Conservation (phyloP, 2,329 filamentous ascomycete species). For the Xylaria sp. region DNA sequence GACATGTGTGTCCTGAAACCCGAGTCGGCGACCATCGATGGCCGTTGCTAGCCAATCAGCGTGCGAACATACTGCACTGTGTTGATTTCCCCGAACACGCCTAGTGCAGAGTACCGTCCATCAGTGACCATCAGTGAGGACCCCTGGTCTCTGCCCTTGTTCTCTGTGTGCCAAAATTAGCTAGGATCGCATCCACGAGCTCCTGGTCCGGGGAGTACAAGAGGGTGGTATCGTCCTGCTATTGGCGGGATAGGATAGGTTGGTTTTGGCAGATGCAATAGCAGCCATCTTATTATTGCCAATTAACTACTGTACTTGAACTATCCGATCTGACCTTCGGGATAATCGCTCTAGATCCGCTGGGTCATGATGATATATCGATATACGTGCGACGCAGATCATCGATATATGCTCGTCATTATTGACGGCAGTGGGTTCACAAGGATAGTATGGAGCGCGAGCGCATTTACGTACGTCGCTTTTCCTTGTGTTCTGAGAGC, state of each 20-base stretch:
- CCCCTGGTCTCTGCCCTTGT: slow-evolving; percentile 4
- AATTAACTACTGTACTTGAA: slow-evolving; percentile 23
- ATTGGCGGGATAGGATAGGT: slow-evolving; percentile 24
- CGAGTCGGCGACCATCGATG: slow-evolving; percentile 39
- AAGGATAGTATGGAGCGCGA: background rate
- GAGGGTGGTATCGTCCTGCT: slow-evolving; percentile 11
- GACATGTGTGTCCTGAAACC: slow-evolving; percentile 37
- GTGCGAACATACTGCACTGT: slow-evolving; percentile 23
- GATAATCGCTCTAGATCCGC: slow-evolving; percentile 25
- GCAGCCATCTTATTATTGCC: slow-evolving; percentile 31
- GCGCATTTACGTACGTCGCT: background rate
- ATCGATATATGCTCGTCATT: slow-evolving; percentile 18
- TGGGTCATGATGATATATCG: slow-evolving; percentile 23
- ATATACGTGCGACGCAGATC: slow-evolving; percentile 25
- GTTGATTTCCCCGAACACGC: slow-evolving; percentile 7
- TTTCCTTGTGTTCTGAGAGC: background rate
- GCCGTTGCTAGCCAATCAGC: slow-evolving; percentile 22
- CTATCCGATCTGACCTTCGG: slow-evolving; percentile 32
- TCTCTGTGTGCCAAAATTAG: slow-evolving; percentile 40
- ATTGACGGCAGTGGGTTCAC: slow-evolving; percentile 3
- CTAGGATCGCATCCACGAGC: slow-evolving; percentile 25
- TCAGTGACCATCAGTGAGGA: slow-evolving; percentile 7
- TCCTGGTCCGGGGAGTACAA: slow-evolving; percentile 25
- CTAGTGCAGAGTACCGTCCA: slow-evolving; percentile 9
- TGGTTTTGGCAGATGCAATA: slow-evolving; percentile 29